Conservation (phyloP, 2,329 filamentous ascomycete species). For the Colletotrichum somersetense region DNA sequence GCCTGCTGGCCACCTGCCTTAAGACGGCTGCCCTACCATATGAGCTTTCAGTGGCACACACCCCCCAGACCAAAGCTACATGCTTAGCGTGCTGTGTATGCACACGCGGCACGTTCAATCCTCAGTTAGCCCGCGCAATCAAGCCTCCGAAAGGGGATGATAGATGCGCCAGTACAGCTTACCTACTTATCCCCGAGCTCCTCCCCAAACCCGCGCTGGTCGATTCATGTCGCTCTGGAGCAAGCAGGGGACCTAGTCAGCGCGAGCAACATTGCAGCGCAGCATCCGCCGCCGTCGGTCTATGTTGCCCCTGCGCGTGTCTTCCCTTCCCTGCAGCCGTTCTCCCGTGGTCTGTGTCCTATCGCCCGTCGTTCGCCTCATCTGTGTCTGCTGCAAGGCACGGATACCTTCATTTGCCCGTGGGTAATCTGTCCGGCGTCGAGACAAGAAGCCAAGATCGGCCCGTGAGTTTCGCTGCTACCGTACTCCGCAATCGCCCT, state of each 20-base stretch:
- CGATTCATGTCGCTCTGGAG: slow-evolving; percentile 23
- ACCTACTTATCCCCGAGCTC: slow-evolving; percentile 25
- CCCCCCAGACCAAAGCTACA: slow-evolving; percentile 13
- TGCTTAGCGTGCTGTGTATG: slow-evolving; percentile 15
- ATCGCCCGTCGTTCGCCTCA: slow-evolving; percentile 38
- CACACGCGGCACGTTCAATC: slow-evolving; percentile 17
- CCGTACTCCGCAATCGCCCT: slow-evolving; percentile 29
- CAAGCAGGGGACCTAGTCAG: slow-evolving; percentile 35
- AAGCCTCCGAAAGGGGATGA: slow-evolving; percentile 2
- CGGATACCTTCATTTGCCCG: slow-evolving; percentile 22
- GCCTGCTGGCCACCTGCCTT: slow-evolving; percentile 1
- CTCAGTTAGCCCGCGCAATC: slow-evolving; percentile 6
- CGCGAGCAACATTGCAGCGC: slow-evolving; percentile 39
- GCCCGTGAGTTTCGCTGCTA: slow-evolving; percentile 4
- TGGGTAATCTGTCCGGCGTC: slow-evolving; percentile 6
- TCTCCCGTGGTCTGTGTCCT: slow-evolving; percentile 43
- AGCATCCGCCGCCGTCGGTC: slow-evolving; percentile 34
- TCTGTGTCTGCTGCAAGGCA: slow-evolving; percentile 40
- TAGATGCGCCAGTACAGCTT: slow-evolving; percentile 26
- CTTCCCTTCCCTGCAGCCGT: slow-evolving; percentile 42
- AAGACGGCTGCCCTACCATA: slow-evolving; percentile 1
- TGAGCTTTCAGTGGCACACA: slow-evolving; percentile 8
- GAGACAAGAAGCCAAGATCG: slow-evolving; percentile 34
- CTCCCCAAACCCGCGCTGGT: slow-evolving; percentile 8
- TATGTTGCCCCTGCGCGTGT: slow-evolving; percentile 41